These are phyloP conservation scores for Colletotrichum liriopes DNA, from an alignment of 2,329 filamentous ascomycete species.

Conservation along the genomic window DNA sequence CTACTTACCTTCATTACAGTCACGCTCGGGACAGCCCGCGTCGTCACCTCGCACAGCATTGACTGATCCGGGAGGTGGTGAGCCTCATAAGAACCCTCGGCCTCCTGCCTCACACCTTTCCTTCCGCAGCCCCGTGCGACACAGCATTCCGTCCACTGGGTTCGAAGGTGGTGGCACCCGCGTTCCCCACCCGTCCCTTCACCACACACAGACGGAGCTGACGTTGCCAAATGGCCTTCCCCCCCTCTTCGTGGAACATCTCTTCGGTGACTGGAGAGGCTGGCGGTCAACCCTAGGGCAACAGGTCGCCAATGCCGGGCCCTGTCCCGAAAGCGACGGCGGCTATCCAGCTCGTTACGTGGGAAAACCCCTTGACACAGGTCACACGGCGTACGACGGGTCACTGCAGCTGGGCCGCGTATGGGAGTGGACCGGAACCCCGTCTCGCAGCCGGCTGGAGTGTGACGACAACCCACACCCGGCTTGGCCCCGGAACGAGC, in stretches of 20 bases:
- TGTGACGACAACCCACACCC: slow-evolving; percentile 12
- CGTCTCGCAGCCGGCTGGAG: slow-evolving; percentile 24
- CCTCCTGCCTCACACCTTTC: slow-evolving; percentile 55
- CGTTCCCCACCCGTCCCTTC: not conserved
- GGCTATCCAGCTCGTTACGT: slow-evolving; percentile 6
- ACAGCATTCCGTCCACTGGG: slow-evolving; percentile 56
- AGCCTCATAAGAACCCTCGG: slow-evolving; percentile 59
- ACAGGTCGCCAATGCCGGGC: not conserved
- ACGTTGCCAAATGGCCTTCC: not conserved
- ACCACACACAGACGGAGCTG: slow-evolving; percentile 6
- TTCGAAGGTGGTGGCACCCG: not conserved
- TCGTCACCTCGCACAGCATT: slow-evolving; percentile 57
- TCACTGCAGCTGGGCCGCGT: slow-evolving; percentile 40
- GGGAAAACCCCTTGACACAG: slow-evolving; percentile 7
- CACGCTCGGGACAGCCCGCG: slow-evolving; percentile 51
- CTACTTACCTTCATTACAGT: not conserved
- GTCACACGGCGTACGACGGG: slow-evolving; percentile 17
- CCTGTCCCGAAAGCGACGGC: slow-evolving; percentile 5
- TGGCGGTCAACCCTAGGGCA: not conserved
- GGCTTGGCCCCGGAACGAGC: slow-evolving; percentile 30
- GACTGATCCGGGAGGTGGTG: slow-evolving; percentile 57
- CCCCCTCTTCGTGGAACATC: not conserved
- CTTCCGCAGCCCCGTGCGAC: slow-evolving; percentile 55
- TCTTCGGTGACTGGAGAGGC: not conserved
- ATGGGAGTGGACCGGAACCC: slow-evolving; percentile 19